phyloP scores from a whole-genome alignment of 306 rosid genomes.

The Ormosia emarginata region DNA sequence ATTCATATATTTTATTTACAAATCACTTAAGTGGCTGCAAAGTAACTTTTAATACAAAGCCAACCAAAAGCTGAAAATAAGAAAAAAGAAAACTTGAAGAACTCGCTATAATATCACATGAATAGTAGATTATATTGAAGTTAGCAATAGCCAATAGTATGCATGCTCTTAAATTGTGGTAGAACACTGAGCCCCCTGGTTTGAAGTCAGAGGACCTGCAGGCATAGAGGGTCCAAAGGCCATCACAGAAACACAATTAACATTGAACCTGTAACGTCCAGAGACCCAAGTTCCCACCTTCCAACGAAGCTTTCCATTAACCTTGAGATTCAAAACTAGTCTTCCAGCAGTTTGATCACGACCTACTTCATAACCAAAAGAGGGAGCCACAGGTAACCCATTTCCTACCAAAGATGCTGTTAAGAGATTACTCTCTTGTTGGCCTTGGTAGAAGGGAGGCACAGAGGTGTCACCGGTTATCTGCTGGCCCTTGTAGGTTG shows the following conservation, averaged over 20 bases:
- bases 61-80: slow-evolving; percentile 25
- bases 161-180: slow-evolving; percentile 41
- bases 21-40: slow-evolving; percentile 24
- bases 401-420: slow-evolving; percentile 63
- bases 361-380: slow-evolving; percentile 68
- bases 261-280: slow-evolving; percentile 64
- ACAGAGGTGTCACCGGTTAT: slow-evolving; percentile 60
- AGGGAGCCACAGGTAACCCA: slow-evolving; percentile 66
- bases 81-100: background rate
- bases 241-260: slow-evolving; percentile 67
- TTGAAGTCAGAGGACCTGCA: slow-evolving; percentile 49
- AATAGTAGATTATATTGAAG: background rate
- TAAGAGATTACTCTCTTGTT: slow-evolving; percentile 57
- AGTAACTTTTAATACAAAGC: slow-evolving; percentile 34
- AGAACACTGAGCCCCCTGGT: slow-evolving; percentile 65
- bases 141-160: background rate
- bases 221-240: slow-evolving; percentile 56
- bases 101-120: background rate
- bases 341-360: slow-evolving; percentile 72
- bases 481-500: slow-evolving; percentile 70
- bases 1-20: slow-evolving; percentile 41
- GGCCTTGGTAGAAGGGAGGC: slow-evolving; percentile 81
- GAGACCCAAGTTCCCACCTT: slow-evolving; percentile 95
- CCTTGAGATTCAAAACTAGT: slow-evolving; percentile 54
- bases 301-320: slow-evolving; percentile 76